A percentile compares a stretch with the other conserved stretches of the same genome.
Conservation (phyloP, 805 yeast species). For the Isabelozyma heimii region DNA sequence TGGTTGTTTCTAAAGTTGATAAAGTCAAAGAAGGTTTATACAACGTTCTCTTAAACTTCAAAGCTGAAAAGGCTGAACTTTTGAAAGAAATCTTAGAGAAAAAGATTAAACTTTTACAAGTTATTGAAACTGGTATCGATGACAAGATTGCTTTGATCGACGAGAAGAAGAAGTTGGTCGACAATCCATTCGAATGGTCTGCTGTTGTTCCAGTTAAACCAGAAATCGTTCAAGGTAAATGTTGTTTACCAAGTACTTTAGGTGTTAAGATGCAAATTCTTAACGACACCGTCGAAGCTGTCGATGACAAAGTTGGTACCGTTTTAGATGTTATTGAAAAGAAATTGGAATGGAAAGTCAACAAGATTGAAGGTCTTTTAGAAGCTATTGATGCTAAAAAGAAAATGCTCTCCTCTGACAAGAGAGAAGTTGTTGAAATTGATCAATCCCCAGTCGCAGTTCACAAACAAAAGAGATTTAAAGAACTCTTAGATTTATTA, state of each 20-base stretch:
- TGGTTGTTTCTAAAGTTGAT: conserved; percentile 21
- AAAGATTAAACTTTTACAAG: conserved; percentile 13
- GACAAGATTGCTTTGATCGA: conserved; percentile 9
- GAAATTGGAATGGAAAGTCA: background rate
- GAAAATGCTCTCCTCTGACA: background rate
- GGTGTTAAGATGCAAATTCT: conserved; percentile 11
- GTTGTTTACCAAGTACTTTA: conserved; percentile 23
- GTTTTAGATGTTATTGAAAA: background rate
- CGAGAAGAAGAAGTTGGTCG: conserved; percentile 3
- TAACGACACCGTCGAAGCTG: background rate
- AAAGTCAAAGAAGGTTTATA: conserved; percentile 15
- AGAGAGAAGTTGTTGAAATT: background rate
- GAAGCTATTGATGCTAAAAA: background rate
- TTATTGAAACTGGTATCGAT: conserved; percentile 19
- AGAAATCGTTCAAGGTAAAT: conserved; percentile 10
- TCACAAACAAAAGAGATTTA: background rate
- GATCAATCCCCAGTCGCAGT: background rate
- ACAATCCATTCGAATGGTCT: conserved; percentile 18
- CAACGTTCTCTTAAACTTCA: conserved; percentile 19
- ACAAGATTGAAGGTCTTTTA: background rate
- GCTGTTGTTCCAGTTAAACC: conserved; percentile 19
- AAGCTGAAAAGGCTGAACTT: conserved; percentile 17
- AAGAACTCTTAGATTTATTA: background rate
- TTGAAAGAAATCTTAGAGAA: conserved; percentile 10
- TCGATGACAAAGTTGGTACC: background rate